Evolutionary conservation across 2,329 filamentous ascomycete species (phyloP), one percentile per base, ranked within the genome.

Genomic region (Colletotrichum sansevieriae): DNA sequence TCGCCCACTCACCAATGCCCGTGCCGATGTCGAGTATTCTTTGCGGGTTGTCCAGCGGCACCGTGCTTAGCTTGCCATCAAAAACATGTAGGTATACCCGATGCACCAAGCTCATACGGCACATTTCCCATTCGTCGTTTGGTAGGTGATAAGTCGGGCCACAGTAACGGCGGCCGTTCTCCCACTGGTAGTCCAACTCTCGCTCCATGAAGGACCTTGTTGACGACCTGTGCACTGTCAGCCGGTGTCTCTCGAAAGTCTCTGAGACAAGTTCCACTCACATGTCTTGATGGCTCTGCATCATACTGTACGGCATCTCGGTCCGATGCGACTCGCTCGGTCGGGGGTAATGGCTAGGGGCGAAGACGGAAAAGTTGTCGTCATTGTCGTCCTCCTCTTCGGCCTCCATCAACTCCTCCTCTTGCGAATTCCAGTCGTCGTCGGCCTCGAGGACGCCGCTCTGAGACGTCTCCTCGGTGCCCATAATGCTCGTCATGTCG

Each of bases 81-180:
- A 86, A 81, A 15, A 83, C 78, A 63, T 85, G 84, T 6, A 90
- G 78, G 73, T 88, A 91, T 54, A 91, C 85, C 74, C 91, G 88
- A 71, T 92, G 88, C 44, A 88, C 80, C 60, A 92, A 81, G 66
- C 86, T 85, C 58, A 90, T 77, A 47, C 90, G 87, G 52, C 88
- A 87, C 76, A 91, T 88, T 74, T 92, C 90, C 52, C 83, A 78
- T 52, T 90, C 87, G 73, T 91, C 90, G 75, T 90, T 91, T 13
- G 90, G 90, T 84, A 91, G 89, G 75, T 83, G 88, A 74, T 91
- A 91, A 29, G 68, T 63, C 39, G 83, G 82, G 39, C 85, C 82
- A 73, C 90, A 89, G 74, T 89, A 90, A 71, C 90, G 84, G 22
- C 90, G 86, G 49, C 84, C 87, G 77, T 91, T 86, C 70, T 91